These are phyloP conservation scores for Butyriboletus loyo DNA, from an alignment of 768 basidiomycete genomes.

Conservation along the genomic window DNA sequence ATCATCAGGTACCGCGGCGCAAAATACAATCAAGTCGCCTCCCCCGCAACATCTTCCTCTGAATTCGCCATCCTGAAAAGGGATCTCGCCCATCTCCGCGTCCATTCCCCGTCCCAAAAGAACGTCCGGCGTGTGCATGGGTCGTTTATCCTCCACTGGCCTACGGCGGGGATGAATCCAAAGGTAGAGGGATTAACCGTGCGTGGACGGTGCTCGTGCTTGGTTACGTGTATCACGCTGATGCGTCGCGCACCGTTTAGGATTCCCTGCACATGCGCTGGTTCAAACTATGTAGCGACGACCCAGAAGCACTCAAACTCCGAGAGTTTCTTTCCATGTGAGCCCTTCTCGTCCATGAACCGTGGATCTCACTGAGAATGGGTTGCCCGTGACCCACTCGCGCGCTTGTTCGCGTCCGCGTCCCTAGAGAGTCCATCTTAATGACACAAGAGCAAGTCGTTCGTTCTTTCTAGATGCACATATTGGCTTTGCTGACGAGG, in stretches of 20 bases:
- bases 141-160: constrained; percentile 28
- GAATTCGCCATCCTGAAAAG: constrained; percentile 24
- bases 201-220: background rate
- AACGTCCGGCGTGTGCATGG: constrained; percentile 23
- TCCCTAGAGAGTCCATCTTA: constrained; percentile 19
- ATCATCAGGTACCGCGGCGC: constrained; percentile 22
- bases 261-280: constrained; percentile 25
- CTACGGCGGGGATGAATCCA: constrained; percentile 2
- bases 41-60: constrained; percentile 8
- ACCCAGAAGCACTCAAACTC: constrained; percentile 21
- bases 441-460: constrained; percentile 23
- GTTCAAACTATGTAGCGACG: constrained; percentile 23
- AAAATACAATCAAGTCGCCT: constrained; percentile 15
- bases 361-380: constrained; percentile 8
- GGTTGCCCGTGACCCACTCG: background rate
- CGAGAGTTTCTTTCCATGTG: constrained; percentile 30
- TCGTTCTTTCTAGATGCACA: background rate
- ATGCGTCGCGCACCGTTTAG: constrained; percentile 5
- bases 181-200: constrained; percentile 5
- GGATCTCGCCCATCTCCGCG: constrained; percentile 30
- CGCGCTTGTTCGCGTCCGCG: background rate
- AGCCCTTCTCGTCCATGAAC: background rate
- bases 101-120: constrained; percentile 27
- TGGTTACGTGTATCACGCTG: background rate
- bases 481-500: constrained; percentile 9